These are phyloP conservation scores for Flaveria robusta DNA, from an alignment of 129 eudicot genomes.

Conservation along the genomic window DNA sequence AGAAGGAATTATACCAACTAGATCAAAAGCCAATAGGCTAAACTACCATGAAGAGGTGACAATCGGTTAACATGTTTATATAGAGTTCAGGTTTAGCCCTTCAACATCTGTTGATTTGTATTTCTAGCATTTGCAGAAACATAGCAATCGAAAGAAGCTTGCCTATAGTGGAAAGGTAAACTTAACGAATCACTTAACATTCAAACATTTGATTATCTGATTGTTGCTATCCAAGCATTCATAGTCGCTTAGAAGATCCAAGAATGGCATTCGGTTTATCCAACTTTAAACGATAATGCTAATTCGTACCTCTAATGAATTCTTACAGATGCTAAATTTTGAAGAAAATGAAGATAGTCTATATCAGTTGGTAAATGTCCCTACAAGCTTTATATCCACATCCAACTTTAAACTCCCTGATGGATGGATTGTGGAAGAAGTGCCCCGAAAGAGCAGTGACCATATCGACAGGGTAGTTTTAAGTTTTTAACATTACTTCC, in stretches of 20 bases:
- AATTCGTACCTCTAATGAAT: slow-evolving; percentile 12
- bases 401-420: slow-evolving; percentile 59
- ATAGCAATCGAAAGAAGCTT: slow-evolving; percentile 41
- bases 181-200: neutral
- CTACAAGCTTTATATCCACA: slow-evolving; percentile 7
- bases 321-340: slow-evolving; percentile 54
- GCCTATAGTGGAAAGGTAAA: slow-evolving; percentile 68
- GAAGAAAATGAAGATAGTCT: slow-evolving; percentile 41
- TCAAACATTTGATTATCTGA: neutral
- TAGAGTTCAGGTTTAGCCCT: neutral
- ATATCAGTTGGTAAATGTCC: slow-evolving; percentile 44
- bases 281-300: neutral
- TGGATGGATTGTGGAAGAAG: slow-evolving; percentile 87
- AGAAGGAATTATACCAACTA: slow-evolving; percentile 40
- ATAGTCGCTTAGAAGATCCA: neutral
- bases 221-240: neutral
- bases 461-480: slow-evolving; percentile 55
- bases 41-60: slow-evolving; percentile 39
- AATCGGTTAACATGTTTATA: neutral
- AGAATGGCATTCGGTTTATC: neutral
- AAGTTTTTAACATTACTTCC: neutral
- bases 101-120: slow-evolving; percentile 12
- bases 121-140: slow-evolving; percentile 32
- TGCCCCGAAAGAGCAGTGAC: slow-evolving; percentile 47
- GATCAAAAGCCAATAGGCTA: slow-evolving; percentile 23